phyloP scores from a whole-genome alignment of 305 asterid genomes.

The Solanum aculeatissimum region DNA sequence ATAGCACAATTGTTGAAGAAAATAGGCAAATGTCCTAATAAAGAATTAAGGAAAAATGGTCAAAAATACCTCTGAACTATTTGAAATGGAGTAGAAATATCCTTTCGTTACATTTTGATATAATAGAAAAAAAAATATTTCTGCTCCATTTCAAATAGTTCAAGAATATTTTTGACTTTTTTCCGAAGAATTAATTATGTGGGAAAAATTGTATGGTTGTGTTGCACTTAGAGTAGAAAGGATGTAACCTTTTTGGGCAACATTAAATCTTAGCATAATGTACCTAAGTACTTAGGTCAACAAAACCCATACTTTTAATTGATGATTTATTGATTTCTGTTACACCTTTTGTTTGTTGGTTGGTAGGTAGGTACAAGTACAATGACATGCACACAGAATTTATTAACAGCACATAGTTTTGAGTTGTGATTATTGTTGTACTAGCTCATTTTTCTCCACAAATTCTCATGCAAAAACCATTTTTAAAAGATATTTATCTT shows the following conservation, averaged over 20 bases:
- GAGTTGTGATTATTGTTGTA: neutral
- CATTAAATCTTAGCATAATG: neutral
- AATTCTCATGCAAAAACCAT: too few relatives aligned
- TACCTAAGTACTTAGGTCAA: neutral
- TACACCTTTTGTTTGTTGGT: neutral
- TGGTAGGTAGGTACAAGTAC: neutral
- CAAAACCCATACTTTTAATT: neutral
- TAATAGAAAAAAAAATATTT: too few relatives aligned
- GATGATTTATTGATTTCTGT: neutral
- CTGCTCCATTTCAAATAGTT: too few relatives aligned
- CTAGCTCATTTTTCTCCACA: conserved; percentile 2
- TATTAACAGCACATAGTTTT: neutral
- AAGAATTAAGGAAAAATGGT: too few relatives aligned
- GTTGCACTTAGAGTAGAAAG: neutral
- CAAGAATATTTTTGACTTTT: too few relatives aligned
- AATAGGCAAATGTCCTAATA: neutral
- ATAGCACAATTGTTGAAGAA: neutral
- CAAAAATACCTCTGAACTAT: too few relatives aligned
- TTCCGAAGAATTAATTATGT: neutral
- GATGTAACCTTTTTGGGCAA: neutral
- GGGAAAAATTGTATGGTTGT: neutral
- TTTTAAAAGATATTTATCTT: too few relatives aligned
- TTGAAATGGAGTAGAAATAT: too few relatives aligned
- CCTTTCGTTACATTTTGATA: too few relatives aligned
- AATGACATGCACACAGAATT: neutral